Conservation (phyloP, 208 protist genomes). For the Leishmania tarentolae region DNA sequence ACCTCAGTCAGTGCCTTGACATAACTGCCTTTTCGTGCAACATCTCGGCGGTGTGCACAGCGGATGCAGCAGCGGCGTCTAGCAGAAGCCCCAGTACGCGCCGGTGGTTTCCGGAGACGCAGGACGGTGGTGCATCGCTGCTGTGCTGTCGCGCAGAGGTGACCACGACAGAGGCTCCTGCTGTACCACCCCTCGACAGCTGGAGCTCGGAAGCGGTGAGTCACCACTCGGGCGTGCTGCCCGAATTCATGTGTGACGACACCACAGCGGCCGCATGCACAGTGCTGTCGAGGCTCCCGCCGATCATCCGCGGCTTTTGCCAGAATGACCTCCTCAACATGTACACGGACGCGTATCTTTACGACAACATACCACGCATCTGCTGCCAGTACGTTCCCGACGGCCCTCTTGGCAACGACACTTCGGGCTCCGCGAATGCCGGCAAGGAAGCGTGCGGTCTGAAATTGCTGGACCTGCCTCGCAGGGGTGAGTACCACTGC, state of each 20-base stretch:
- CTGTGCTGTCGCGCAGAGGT: slow-evolving; percentile 15
- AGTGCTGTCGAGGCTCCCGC: slow-evolving; percentile 3
- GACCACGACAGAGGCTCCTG: slow-evolving; percentile 12
- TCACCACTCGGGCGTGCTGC: background rate
- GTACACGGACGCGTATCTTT: slow-evolving; percentile 25
- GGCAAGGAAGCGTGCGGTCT: slow-evolving; percentile 10
- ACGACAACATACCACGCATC: slow-evolving; percentile 3
- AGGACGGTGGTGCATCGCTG: slow-evolving; percentile 18
- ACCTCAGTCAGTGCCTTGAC: slow-evolving; percentile 15
- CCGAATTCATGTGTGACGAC: slow-evolving; percentile 13
- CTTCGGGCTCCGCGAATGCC: background rate
- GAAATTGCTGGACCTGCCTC: slow-evolving; percentile 19
- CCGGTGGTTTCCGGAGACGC: slow-evolving; percentile 12
- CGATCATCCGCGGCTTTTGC: slow-evolving; percentile 27
- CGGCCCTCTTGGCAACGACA: background rate
- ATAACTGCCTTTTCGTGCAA: slow-evolving; percentile 23
- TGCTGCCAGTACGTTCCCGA: slow-evolving; percentile 23
- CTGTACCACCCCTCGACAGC: slow-evolving; percentile 5
- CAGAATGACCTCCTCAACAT: slow-evolving; percentile 9
- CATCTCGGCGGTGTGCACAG: slow-evolving; percentile 7
- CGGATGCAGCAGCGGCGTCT: background rate
- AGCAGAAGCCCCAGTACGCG: background rate
- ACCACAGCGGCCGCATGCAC: slow-evolving; percentile 4
- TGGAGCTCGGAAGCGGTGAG: background rate
- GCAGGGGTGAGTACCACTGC: slow-evolving; percentile 24